Evolutionary conservation across 78 protist genomes (phyloP).

Genomic region (Trichosphaerium sp.): DNA sequence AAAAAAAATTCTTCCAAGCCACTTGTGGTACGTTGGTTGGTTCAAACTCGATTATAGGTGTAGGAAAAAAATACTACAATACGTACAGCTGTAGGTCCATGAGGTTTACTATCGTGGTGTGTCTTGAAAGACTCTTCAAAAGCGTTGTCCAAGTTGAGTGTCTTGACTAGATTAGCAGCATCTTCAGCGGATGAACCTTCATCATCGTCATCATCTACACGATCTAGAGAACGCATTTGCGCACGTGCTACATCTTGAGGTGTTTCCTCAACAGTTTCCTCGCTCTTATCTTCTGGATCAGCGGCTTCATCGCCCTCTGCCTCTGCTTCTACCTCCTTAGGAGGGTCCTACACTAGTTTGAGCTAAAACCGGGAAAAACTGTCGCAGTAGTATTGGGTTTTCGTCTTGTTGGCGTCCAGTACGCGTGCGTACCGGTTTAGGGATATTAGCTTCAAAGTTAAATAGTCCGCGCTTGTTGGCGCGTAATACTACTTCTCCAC

Average conservation of each 20-base stretch:
- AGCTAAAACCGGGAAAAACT: background rate
- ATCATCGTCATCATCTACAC: too few relatives aligned
- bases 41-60: background rate
- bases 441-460: too few relatives aligned
- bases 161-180: too few relatives aligned
- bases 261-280: too few relatives aligned
- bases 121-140: conserved; percentile 40
- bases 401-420: background rate
- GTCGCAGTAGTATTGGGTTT: too few relatives aligned
- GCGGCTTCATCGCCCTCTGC: background rate
- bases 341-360: background rate
- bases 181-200: too few relatives aligned
- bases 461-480: background rate
- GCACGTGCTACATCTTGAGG: too few relatives aligned
- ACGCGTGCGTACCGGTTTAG: background rate
- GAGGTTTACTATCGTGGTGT: conserved; percentile 14
- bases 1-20: background rate
- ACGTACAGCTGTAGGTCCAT: conserved; percentile 5
- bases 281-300: too few relatives aligned
- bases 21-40: background rate
- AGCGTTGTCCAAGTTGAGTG: too few relatives aligned
- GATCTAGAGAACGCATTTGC: too few relatives aligned
- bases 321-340: background rate
- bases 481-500: background rate
- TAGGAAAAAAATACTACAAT: background rate